Evolutionary conservation across 2,329 filamentous ascomycete genomes (phyloP).

Genomic region (Alternaria gaisen): DNA sequence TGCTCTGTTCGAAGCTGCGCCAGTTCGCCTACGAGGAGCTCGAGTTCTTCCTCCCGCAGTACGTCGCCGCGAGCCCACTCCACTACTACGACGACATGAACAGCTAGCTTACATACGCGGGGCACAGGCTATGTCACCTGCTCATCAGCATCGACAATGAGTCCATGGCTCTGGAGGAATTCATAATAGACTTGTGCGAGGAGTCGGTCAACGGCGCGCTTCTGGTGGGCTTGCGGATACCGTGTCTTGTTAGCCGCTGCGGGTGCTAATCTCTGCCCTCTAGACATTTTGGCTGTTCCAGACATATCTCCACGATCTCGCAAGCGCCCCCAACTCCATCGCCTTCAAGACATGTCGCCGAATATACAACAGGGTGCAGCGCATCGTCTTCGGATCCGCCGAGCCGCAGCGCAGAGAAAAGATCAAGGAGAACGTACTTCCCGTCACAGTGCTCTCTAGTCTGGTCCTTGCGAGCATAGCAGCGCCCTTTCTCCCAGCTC

Average conservation of each 20-base stretch:
- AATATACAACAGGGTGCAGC: conserved; percentile 88
- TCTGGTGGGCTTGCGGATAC: conserved; percentile 66
- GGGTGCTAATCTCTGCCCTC: conserved; percentile 31
- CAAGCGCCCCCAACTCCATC: conserved; percentile 76
- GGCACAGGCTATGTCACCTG: conserved; percentile 74
- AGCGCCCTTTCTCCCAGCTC: conserved; percentile 76
- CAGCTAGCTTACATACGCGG: conserved; percentile 53
- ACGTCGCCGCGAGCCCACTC: conserved; percentile 29
- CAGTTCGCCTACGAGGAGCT: conserved; percentile 91
- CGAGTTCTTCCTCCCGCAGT: conserved; percentile 84
- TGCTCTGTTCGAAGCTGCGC: conserved; percentile 86
- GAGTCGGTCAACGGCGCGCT: conserved; percentile 86
- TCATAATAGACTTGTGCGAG: conserved; percentile 84
- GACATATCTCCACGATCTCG: conserved; percentile 84
- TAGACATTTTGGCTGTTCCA: conserved; percentile 93
- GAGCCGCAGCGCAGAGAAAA: conserved; percentile 75
- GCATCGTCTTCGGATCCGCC: conserved; percentile 82
- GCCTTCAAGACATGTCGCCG: conserved; percentile 83
- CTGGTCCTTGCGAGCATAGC: conserved; percentile 81
- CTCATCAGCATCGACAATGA: conserved; percentile 90
- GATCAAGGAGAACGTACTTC: conserved; percentile 82
- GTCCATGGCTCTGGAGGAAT: conserved; percentile 90
- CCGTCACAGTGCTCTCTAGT: conserved; percentile 81
- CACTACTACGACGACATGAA: conserved; percentile 21
- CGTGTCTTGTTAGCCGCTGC: conserved; percentile 31